Base-by-base conservation (phyloP, 176 grass and related monocot species). In the Elymus sibiricus region DNA sequence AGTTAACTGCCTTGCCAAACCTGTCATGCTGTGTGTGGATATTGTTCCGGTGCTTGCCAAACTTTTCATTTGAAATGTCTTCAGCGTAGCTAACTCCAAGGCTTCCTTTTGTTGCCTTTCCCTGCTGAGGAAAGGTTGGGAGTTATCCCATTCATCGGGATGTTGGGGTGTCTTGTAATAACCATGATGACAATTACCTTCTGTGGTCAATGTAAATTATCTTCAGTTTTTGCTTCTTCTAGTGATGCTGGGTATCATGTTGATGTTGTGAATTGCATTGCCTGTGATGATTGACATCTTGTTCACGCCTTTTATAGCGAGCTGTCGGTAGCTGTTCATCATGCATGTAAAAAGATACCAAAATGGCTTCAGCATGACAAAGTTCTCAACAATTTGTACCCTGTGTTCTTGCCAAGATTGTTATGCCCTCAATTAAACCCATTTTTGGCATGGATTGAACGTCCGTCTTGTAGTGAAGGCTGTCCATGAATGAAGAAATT, bases 81-180 rank as follows among this genome's bases (percentile, higher is more conserved):
- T 19, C 17, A 53, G 49, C 49, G 19, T 53, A 53, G 49, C 19
- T 19, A 19, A 53, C 49, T 49, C 46, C 4, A 49, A 16, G 46
- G 46, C 46, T 75, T 15, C 37, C 67, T 74, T 74, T 42, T 26
- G 19, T 44, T 82, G 24, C 15, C 71, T 61, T 29, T 77, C 46
- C 76, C 27, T 22, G 19, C 24, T 64, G 84, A 71, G 15, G n/a
- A 70, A 78, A 78, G 32, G 53, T 24, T 76, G 39, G 42, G 64
- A 58, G 61, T 51, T 24, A 53, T 79, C 40, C 76, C 51, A 21
- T 62, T 39, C 7, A 19, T 34, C 14, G 22, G 59, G 53, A 86
- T 75, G 34, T 43, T 76, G 75, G 21, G 37, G 59, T 42, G 55
- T 40, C 42, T 78, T 91, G 81, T 76, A 75, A 84, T 80, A 75